Conservation (phyloP, 2,329 filamentous ascomycete species). For the Microdochium nivale region DNA sequence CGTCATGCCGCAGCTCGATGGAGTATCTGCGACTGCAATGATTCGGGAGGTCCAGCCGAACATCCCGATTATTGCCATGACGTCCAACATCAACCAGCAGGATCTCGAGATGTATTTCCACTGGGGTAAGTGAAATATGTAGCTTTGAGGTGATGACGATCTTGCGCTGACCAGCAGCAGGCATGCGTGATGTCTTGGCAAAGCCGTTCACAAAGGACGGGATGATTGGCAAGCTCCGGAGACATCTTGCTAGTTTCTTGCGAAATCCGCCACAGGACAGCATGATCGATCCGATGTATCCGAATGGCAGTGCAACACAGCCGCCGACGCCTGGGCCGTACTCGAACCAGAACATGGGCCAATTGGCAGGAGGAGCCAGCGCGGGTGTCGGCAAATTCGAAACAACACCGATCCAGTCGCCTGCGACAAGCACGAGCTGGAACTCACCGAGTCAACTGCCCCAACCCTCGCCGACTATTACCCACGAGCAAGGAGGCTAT, state of each 20-base stretch:
- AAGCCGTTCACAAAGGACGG: constrained; percentile 93
- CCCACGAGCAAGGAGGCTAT: constrained; percentile 33
- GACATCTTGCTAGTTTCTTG: constrained; percentile 77
- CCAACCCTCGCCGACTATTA: constrained; percentile 39
- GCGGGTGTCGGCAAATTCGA: constrained; percentile 38
- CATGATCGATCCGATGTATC: constrained; percentile 20
- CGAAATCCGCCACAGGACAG: constrained; percentile 48
- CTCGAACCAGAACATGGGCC: constrained; percentile 20
- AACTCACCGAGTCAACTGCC: constrained; percentile 44
- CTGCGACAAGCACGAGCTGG: constrained; percentile 38
- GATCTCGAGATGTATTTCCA: constrained; percentile 97
- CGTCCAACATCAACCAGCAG: constrained; percentile 92
- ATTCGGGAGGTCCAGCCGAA: constrained; percentile 79
- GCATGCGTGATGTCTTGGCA: constrained; percentile 94
- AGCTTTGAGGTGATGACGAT: background rate
- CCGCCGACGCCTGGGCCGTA: constrained; percentile 22
- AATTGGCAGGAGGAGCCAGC: constrained; percentile 19
- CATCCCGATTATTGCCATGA: constrained; percentile 95
- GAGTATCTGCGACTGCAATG: constrained; percentile 86
- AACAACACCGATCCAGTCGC: constrained; percentile 46
- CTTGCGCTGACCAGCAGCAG: constrained; percentile 33
- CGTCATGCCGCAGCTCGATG: constrained; percentile 94
- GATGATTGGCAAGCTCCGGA: constrained; percentile 77
- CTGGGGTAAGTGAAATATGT: constrained; percentile 60
- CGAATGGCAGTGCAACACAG: constrained; percentile 17